Evolutionary conservation across 2,329 filamentous ascomycete genomes (phyloP), one percentile per base, ranked within the genome.

Genomic region (Paecilomyces sp.): DNA sequence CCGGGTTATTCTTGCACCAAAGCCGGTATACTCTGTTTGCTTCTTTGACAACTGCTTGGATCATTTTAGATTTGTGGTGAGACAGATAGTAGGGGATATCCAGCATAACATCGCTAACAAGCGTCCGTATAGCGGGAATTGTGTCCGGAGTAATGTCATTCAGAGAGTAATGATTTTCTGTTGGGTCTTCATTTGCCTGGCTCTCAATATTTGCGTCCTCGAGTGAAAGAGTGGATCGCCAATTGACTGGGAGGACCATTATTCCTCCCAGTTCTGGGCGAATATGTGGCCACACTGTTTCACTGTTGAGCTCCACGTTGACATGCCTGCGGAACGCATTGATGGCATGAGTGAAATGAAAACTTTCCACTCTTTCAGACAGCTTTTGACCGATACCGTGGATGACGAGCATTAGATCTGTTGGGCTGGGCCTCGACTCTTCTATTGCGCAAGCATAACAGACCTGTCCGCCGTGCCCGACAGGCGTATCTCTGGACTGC

Each of bases 21-120:
- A 97, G 82, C 18, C 90, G 85, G 72, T 96, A 97, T n/a, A 99
- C 90, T 4, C 93, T 85, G 69, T 99, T 99, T 7, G 94, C 93
- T 77, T 99, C 94, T 60, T 83, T 84, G 50, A 96, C 88, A 55
- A 97, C 87, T 1, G 94, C 92, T 52, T 88, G 83, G 56, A 96
- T 89, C 92, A 99, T 97, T 74, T 92, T 96, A 3, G 88, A 85
- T 69, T 97, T 96, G 76, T 97, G 93, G 61, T 95, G 90, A 0
- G 93, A 97, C 77, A 99, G 88, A 76, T 97, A 99, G 72, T 96
- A 97, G 0, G 94, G 94, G 56, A 99, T 93, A 72, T 99, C 94
- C 56, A 97, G 88, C 91, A 99, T 97, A 67, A 99, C 91, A 72
- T 99, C 94, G 51, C 90, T 95, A 62, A 99, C 95, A 71, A 99